Base-by-base conservation (phyloP, 2,329 filamentous ascomycete species). In the Dryadomyces quercus-mongolicae region DNA sequence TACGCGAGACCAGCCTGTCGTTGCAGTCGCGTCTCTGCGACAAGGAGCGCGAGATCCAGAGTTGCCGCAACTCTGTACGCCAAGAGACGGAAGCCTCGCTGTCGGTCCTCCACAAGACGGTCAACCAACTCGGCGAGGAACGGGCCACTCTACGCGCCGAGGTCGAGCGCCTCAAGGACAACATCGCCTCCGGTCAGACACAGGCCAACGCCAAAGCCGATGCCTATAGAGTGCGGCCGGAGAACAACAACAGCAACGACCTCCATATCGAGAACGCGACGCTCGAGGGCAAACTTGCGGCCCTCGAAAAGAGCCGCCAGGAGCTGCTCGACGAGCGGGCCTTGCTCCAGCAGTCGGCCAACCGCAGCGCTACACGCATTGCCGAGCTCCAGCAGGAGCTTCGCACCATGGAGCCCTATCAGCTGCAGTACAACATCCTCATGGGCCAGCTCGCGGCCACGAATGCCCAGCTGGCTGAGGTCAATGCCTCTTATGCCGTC, bases 81-180 rank as follows among this genome's bases (percentile, higher is more conserved):
- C 16, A 45, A 10, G 50, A 45, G 16, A 18, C 22, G n/a, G 42
- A 45, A 10, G 40, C 9, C 2, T 20, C 50, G 1, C 18, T 52
- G 1, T 5, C n/a, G 2, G 42, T 25, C 20, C 43, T 56, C 16
- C 21, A 53, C 18, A 40, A 15, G 21, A 38, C 45, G 4, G 18
- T 53, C 7, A n/a, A 44, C 36, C 51, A 51, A 46, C 52, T 56
- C 6, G 53, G 55, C n/a, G 53, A 18, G 2, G 50, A 49, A 16
- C 36, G 36, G 4, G 15, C 36, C 6, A 40, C 15, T 5, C 36
- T 40, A 12, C 36, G 36, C 6, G 36, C 36, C 10, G 36, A 40
- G 36, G 36, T 40, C 10, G 36, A 40, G 10, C 36, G 36, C 6
- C 36, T 40, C 36, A 40, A 40, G 36, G 36, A 40, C 36, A 12